Conservation (phyloP, 2,329 filamentous ascomycete species). For the Graphilbum fragrans region DNA sequence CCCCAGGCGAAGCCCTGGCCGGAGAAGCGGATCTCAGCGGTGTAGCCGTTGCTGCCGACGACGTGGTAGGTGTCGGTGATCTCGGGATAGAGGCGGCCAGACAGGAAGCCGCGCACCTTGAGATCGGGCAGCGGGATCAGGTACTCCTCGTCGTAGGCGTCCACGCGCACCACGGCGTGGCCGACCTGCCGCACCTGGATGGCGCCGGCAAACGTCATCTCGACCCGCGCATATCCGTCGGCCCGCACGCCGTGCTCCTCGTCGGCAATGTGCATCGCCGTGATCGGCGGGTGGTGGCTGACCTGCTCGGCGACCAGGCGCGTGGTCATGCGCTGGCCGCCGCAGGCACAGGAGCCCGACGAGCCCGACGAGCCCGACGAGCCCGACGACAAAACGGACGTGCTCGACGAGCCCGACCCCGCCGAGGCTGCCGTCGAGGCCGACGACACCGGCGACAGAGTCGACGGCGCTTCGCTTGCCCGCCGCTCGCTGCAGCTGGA, state of each 20-base stretch:
- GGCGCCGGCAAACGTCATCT: constrained; percentile 36
- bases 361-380: constrained; percentile 16
- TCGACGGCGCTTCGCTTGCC: background rate
- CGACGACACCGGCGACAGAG: background rate
- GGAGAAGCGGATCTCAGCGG: constrained; percentile 33
- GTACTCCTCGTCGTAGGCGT: constrained; percentile 34
- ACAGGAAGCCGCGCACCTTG: constrained; percentile 33
- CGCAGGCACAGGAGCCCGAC: background rate
- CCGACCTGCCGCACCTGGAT: constrained; percentile 38
- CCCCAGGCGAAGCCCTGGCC: constrained; percentile 29
- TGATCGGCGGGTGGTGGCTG: constrained; percentile 40
- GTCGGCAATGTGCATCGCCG: constrained; percentile 36
- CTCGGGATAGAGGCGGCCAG: constrained; percentile 35
- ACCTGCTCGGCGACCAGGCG: constrained; percentile 34
- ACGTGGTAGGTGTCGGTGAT: constrained; percentile 32
- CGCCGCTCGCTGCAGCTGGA: too few relatives aligned
- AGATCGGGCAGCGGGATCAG: constrained; percentile 35
- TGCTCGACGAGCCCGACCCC: background rate
- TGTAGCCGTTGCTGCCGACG: constrained; percentile 29
- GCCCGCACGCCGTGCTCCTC: constrained; percentile 28
- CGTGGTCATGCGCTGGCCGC: constrained; percentile 12
- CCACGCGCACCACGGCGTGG: constrained; percentile 36
- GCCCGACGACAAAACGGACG: background rate
- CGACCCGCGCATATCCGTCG: constrained; percentile 37
- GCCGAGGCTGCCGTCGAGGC: background rate